These are phyloP conservation scores for Vitis labrusca DNA, from an alignment of 164 flowering plant species.

Conservation along the genomic window DNA sequence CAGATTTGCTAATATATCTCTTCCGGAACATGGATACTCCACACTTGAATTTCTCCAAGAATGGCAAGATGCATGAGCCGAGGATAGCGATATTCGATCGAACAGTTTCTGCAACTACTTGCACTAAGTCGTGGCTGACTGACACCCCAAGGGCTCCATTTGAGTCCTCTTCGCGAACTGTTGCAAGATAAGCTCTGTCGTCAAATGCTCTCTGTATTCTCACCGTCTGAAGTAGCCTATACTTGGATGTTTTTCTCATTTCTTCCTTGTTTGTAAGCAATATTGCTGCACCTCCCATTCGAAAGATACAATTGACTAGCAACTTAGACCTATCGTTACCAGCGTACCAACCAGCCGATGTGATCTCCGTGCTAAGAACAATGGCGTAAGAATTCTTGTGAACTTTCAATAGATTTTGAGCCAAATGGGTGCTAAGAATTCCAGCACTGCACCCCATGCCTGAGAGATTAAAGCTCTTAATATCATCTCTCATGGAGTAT, in stretches of 20 bases:
- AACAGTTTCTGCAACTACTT: constrained; percentile 49
- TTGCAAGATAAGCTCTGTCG: constrained; percentile 45
- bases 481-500: constrained; percentile 49
- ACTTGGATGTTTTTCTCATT: constrained; percentile 32
- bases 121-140: constrained; percentile 33
- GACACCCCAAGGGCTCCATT: constrained; percentile 61
- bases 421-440: constrained; percentile 48
- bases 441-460: constrained; percentile 91
- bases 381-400: constrained; percentile 47
- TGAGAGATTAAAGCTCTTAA: constrained; percentile 60
- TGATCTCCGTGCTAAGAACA: constrained; percentile 66
- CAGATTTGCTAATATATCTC: constrained; percentile 22
- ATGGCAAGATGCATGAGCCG: constrained; percentile 47
- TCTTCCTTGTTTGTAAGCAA: constrained; percentile 41
- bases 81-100: constrained; percentile 31
- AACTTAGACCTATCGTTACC: constrained; percentile 59
- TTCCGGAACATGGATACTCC: constrained; percentile 24
- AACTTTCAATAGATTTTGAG: constrained; percentile 34
- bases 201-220: constrained; percentile 51
- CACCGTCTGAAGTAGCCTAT: constrained; percentile 27
- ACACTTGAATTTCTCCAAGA: constrained; percentile 34
- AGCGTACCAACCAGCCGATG: constrained; percentile 68
- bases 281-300: constrained; percentile 70
- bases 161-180: constrained; percentile 54
- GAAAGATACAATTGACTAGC: constrained; percentile 61